Evolutionary conservation across 2,329 filamentous ascomycete genomes (phyloP), one percentile per base, ranked within the genome.

Genomic region (Diaporthe caulivora): DNA sequence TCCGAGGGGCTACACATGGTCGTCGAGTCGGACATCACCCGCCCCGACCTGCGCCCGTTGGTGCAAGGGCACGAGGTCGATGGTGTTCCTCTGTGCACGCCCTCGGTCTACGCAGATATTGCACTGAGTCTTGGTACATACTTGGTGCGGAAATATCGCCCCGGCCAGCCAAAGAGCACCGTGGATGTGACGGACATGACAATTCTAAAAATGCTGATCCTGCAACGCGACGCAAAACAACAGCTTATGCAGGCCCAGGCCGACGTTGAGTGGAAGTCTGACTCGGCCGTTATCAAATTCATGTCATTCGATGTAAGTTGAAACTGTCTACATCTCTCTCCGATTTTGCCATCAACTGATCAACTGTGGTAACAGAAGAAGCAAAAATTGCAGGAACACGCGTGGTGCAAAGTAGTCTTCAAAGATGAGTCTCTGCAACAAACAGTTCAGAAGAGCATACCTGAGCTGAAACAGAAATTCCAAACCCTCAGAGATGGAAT

Each of bases 181-280:
- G 91, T 95, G 85, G 90, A 92, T 78, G 92, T 93, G 2, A 87
- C 87, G 60, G 93, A 94, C 86, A 90, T 92, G 51, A 84, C 95
- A 72, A 92, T 95, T 74, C 85, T 87, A 55, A 81, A 87, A 62
- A 79, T 83, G 57, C 82, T 81, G 54, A 81, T 82, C 18, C 80
- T 82, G 70, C 83, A 82, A 44, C 91, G 93, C 79, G 87, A 92
- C 67, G 82, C 93, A 34, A 87, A 89, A 77, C 84, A 92, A 76
- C 87, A 88, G 62, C 89, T 88, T 71, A 15, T 57, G 54, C 89
- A 85, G n/a, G 88, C 88, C 54, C 87, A 93, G 77, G 85, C 89
- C 24, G 86, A 91, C 74, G 91, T 90, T 44, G 85, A 87, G 77
- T 83, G 87, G 78, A 86, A 88, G 77, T 84, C 86, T 5, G 89